Base-by-base conservation (phyloP, 345 rosid species). In the Boechera stricta region DNA sequence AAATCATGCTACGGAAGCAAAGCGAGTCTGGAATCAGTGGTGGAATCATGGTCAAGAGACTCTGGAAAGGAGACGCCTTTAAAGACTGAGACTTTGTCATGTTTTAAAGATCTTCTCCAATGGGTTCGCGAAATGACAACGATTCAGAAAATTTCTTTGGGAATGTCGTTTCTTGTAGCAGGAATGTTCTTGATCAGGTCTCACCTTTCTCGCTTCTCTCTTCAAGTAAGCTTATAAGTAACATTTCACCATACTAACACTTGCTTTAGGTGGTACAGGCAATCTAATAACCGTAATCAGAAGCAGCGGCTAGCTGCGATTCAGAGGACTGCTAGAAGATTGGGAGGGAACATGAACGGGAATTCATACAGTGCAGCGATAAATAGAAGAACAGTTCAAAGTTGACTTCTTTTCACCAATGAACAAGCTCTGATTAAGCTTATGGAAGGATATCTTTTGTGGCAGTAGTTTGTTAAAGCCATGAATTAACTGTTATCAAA, bases 111-210 rank as follows among this genome's bases (percentile, higher is more conserved):
- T 73, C 78, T 79, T 54, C 18, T 68, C 29, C 82, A 73, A 79
- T 86, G 82, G 80, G 74, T 79, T 73, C 82, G 75, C 5, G 82
- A 28, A 35, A 68, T 79, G 71, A 80, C 74, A 67, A 83, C 77
- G 7, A 60, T 68, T 61, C 66, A 86, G 70, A 89, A 79, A 49
- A 84, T 91, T 70, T 88, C 87, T 33, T 84, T 97, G 87, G 98
- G 93, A 10, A 84, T 93, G 35, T 96, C 97, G 71, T 95, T 92
- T 67, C 78, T 91, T 87, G 95, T 73, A 12, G 94, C 95, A 26
- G 77, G 90, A 33, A 44, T 89, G 69, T 84, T 91, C 77, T 71
- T 86, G 64, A 93, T 89, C 97, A 91, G 78, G 78, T 68, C 41
- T 72, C 72, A 29, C 5, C 9, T 28, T 63, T 67, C 29, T 57